phyloP scores from a whole-genome alignment of 441 rosid genomes.

The Populus hybrid region DNA sequence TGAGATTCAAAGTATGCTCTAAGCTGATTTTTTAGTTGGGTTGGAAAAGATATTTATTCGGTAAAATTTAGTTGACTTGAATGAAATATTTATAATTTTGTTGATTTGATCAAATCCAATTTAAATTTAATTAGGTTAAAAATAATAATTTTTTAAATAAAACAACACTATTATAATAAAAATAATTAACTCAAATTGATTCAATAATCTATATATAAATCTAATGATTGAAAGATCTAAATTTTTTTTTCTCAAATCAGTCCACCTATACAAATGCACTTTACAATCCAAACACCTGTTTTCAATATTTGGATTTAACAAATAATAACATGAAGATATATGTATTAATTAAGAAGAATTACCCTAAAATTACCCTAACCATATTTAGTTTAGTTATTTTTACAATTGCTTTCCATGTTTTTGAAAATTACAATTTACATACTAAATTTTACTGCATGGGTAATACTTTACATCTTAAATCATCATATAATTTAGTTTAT shows the following conservation, averaged over 20 bases:
- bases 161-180: too few species aligned
- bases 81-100: not conserved
- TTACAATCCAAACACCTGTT: not conserved
- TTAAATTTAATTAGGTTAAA: too few species aligned
- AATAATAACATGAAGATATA: not conserved
- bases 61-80: not conserved
- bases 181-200: too few species aligned
- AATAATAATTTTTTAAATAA: too few species aligned
- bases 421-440: too few species aligned
- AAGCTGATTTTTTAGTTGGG: not conserved
- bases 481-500: too few species aligned
- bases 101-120: not conserved
- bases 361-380: not conserved
- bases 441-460: too few species aligned
- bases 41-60: too few species aligned
- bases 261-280: not conserved
- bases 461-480: too few species aligned
- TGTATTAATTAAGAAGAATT: not conserved
- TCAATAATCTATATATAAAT: not conserved
- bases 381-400: not conserved
- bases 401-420: not conserved
- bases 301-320: not conserved
- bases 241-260: not conserved
- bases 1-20: not conserved
- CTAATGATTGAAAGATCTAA: too few species aligned